Conservation (phyloP, 2,329 filamentous ascomycete genomes). For the Bipolaris victoriae region DNA sequence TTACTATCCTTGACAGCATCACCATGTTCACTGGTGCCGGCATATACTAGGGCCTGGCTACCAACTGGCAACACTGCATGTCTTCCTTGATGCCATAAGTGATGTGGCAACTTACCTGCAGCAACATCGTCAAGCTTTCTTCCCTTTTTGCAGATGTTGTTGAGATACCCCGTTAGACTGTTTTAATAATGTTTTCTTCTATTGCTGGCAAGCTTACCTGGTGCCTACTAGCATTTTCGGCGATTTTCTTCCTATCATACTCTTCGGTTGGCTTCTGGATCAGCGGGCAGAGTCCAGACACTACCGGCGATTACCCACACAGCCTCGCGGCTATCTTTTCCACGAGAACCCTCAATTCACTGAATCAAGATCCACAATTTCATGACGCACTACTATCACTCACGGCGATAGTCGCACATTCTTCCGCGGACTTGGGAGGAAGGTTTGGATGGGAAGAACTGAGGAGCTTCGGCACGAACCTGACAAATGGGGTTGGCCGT, state of each 20-base stretch:
- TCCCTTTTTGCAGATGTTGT: slow-evolving; percentile 9
- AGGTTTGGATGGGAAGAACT: slow-evolving; percentile 18
- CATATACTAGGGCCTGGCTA: slow-evolving; percentile 18
- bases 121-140: slow-evolving; percentile 1
- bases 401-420: slow-evolving; percentile 29
- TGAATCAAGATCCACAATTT: slow-evolving; percentile 31
- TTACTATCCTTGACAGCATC: slow-evolving; percentile 5
- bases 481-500: slow-evolving; percentile 24
- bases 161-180: slow-evolving; percentile 14
- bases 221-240: slow-evolving; percentile 30
- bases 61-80: slow-evolving; percentile 4
- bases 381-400: slow-evolving; percentile 31
- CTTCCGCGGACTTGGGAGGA: slow-evolving; percentile 28
- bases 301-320: slow-evolving; percentile 6
- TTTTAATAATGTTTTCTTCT: slow-evolving; percentile 39
- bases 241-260: slow-evolving; percentile 25
- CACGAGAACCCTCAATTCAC: slow-evolving; percentile 30
- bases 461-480: slow-evolving; percentile 23
- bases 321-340: slow-evolving; percentile 24
- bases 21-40: slow-evolving; percentile 7
- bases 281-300: slow-evolving; percentile 11
- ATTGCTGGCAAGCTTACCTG: slow-evolving; percentile 30
- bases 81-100: background rate
- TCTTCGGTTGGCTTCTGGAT: slow-evolving; percentile 24
- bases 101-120: slow-evolving; percentile 19